These are phyloP conservation scores for Lentinula boryana DNA, from an alignment of 768 basidiomycete species.

Conservation along the genomic window DNA sequence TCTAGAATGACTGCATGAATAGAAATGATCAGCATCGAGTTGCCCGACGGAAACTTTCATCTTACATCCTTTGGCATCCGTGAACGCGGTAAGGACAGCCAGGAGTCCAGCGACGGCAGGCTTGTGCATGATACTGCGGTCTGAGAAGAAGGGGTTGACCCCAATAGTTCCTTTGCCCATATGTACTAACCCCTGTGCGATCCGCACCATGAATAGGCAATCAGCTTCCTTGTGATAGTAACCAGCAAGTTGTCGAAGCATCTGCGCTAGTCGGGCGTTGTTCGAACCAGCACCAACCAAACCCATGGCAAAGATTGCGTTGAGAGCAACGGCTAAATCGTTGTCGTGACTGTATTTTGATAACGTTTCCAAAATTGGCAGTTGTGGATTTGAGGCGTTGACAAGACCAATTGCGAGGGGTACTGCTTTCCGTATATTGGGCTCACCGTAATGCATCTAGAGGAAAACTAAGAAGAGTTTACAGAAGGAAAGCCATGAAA, in stretches of 20 bases:
- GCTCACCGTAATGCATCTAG: constrained; percentile 96
- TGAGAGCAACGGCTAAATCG: constrained; percentile 92
- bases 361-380: constrained; percentile 91
- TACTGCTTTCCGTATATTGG: constrained; percentile 83
- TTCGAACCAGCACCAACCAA: constrained; percentile 98
- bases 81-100: constrained; percentile 86
- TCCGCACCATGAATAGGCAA: constrained; percentile 91
- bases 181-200: constrained; percentile 95
- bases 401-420: constrained; percentile 94
- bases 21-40: background rate
- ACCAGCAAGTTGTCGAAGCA: constrained; percentile 94
- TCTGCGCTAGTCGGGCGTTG: constrained; percentile 94
- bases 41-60: constrained; percentile 13
- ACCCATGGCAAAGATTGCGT: constrained; percentile 99
- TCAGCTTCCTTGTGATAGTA: constrained; percentile 98
- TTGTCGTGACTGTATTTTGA: constrained; percentile 99
- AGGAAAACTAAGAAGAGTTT: background rate
- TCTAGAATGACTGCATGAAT: constrained; percentile 73
- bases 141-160: constrained; percentile 93
- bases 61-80: constrained; percentile 90
- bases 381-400: constrained; percentile 92
- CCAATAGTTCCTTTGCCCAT: constrained; percentile 99
- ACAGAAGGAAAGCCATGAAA: constrained; percentile 20
- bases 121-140: constrained; percentile 84
- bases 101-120: constrained; percentile 87